A percentile compares a stretch with the other conserved stretches of the same genome.
Conservation (phyloP, 179 eudicot genomes). For the Patellifolia procumbens region DNA sequence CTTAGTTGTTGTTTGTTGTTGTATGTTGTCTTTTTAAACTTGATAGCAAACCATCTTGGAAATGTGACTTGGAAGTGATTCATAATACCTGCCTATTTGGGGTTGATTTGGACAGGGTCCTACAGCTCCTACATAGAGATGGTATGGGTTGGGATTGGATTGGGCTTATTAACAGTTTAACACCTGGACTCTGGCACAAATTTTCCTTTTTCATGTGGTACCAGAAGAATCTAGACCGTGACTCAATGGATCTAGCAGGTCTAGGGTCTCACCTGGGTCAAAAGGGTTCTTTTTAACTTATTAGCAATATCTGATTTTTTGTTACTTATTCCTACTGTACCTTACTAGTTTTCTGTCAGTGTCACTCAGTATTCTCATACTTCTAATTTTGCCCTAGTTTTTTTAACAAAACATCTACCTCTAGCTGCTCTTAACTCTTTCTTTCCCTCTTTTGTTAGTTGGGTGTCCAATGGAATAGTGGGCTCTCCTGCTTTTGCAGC, state of each 20-base stretch:
- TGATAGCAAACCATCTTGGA: neutral
- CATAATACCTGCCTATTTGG: neutral
- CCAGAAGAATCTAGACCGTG: no score
- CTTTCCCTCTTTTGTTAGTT: conserved; percentile 42
- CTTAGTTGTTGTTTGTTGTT: no score
- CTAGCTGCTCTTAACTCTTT: conserved; percentile 1
- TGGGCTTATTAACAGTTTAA: no score
- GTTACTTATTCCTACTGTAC: neutral
- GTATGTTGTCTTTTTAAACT: no score
- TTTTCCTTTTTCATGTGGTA: no score
- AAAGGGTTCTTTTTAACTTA: no score
- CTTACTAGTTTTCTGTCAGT: neutral
- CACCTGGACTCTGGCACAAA: no score
- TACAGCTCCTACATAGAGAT: no score
- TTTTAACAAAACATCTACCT: neutral
- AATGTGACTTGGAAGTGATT: neutral
- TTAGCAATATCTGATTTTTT: neutral
- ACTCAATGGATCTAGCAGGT: no score
- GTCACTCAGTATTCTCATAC: no score
- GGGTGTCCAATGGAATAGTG: conserved; percentile 95
- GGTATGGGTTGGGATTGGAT: no score
- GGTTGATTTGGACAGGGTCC: neutral
- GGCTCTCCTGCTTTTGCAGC: conserved; percentile 99
- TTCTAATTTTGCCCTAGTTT: neutral
- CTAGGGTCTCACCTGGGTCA: no score